Base-by-base conservation (phyloP, 257 asterid species). In the Galeopsis tetrahit region DNA sequence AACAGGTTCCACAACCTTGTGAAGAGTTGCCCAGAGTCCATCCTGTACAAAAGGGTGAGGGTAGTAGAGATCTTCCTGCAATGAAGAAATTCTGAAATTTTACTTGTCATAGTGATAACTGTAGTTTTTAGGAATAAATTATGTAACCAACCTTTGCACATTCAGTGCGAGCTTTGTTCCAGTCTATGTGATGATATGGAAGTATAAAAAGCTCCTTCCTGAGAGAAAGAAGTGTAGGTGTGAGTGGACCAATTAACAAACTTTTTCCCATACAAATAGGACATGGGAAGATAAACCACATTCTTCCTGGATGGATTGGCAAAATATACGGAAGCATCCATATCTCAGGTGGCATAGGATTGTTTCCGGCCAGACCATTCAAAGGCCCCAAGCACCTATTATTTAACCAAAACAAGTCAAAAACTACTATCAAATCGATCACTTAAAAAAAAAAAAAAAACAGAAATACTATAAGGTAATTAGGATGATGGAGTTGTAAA, bases 211-310 rank as follows among this genome's bases (percentile, higher is more conserved):
- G 84, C 85, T 94, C 98, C 83, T 89, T 94, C 82, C 97, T 88
- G 84, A 94, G 80, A 63, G 97, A 88, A 64, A 94, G 83, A 83
- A 94, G 84, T 55, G 96, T 88, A 66, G 96, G 97, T 48, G 98
- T 94, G 71, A 94, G 77, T 72, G 96, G 96, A 63, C 97, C 98
- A n/a, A n/a, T n/a, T n/a, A 60, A 91, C 93, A 72, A 89, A 91
- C 81, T 96, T 85, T 86, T 84, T 94, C 66, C 98, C 98, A 76
- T 86, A 93, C 81, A 93, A 77, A 82, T 93, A 93, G 66, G 93
- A 93, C 97, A 94, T 94, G 55, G 98, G 97, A 39, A 94, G 96
- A 83, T 94, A 94, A 82, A 94, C 98, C 98, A 94, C 98, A 94
- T 94, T 75, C 97, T 94, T 79, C 99, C 99, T 83, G 99, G 99